phyloP scores from a whole-genome alignment of 164 flowering plant genomes.

The Stephania yunnanensis region DNA sequence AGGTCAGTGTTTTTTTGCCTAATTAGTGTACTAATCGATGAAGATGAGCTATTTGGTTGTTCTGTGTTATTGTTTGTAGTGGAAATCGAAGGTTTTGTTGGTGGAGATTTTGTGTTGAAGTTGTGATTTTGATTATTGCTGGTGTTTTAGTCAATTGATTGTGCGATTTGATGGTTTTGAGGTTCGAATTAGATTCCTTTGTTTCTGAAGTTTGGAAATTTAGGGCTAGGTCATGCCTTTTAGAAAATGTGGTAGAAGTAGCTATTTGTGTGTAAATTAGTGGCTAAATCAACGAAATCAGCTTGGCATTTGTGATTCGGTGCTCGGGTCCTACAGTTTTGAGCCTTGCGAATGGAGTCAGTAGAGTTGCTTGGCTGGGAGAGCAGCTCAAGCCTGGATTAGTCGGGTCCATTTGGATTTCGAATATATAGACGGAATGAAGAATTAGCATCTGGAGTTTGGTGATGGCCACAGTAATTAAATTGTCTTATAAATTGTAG shows the following conservation, averaged over 20 bases:
- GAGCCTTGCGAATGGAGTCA: too few relatives aligned
- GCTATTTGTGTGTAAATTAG: too few relatives aligned
- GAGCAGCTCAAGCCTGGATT: too few relatives aligned
- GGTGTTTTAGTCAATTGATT: background rate
- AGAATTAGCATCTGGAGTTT: background rate
- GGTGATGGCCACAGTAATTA: background rate
- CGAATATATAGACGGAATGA: too few relatives aligned
- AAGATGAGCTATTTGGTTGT: background rate
- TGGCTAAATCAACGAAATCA: too few relatives aligned
- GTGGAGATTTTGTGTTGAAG: background rate
- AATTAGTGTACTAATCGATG: background rate
- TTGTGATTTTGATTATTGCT: background rate
- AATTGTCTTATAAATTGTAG: too few relatives aligned
- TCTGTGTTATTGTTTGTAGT: background rate
- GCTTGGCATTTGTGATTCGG: too few relatives aligned
- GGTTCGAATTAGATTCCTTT: background rate
- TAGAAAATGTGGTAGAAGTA: background rate
- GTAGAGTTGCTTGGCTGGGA: too few relatives aligned
- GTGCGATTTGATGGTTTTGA: background rate
- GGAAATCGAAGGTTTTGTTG: background rate
- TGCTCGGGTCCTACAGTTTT: too few relatives aligned
- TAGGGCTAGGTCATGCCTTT: background rate
- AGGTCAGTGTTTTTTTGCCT: conserved; percentile 35
- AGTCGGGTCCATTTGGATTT: too few relatives aligned
- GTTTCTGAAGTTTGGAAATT: background rate